Conservation (phyloP, 73 alveolate genomes). For the Blepharisma japonicum region DNA sequence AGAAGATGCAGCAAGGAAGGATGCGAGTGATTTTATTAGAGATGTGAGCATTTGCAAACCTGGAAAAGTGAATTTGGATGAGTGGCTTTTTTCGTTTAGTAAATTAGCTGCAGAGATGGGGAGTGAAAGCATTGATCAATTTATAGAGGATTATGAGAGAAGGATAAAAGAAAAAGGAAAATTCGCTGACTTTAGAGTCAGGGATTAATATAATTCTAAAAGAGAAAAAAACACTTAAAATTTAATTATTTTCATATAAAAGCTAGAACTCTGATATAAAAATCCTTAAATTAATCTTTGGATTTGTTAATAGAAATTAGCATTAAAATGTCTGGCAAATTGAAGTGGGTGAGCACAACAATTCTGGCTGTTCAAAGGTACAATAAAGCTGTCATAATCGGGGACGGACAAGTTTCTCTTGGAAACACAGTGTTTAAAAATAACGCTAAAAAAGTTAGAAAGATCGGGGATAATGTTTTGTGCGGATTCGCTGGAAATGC, state of each 20-base stretch:
- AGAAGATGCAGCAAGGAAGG: conserved; percentile 4
- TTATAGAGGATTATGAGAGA: conserved; percentile 15
- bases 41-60: conserved; percentile 9
- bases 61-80: conserved; percentile 26
- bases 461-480: conserved; percentile 41
- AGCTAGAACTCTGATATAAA: too few species aligned
- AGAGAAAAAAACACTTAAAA: too few species aligned
- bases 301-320: too few species aligned
- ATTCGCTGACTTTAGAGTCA: neutral
- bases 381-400: conserved; percentile 52
- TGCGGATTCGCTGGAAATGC: conserved; percentile 77
- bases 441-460: conserved; percentile 58
- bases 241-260: too few species aligned
- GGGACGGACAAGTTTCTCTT: conserved; percentile 62
- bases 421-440: conserved; percentile 62
- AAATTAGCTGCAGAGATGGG: conserved; percentile 1
- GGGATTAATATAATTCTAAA: conserved; percentile 1
- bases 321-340: neutral
- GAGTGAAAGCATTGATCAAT: conserved; percentile 8
- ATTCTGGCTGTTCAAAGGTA: conserved; percentile 57
- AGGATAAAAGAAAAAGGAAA: neutral
- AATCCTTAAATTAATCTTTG: too few species aligned
- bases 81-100: conserved; percentile 17
- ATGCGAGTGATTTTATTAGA: conserved; percentile 10
- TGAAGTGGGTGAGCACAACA: conserved; percentile 50